A percentile compares a stretch with the other conserved stretches of the same genome.
These are phyloP conservation scores for Cichorium intybus DNA, from an alignment of 140 eudicot genomes.

Conservation along the genomic window DNA sequence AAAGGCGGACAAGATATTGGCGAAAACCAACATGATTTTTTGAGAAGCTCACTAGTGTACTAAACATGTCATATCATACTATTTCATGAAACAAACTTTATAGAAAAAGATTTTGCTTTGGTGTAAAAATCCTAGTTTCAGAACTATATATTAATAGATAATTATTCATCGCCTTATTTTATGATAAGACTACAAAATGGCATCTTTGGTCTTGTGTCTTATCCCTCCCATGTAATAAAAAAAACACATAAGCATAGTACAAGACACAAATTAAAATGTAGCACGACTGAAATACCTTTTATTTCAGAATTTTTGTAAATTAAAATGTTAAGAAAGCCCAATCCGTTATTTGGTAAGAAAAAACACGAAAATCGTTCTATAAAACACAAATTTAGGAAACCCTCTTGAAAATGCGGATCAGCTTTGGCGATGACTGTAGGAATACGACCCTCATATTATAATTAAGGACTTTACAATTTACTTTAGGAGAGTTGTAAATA, in stretches of 20 bases:
- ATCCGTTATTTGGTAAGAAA: too few relatives aligned
- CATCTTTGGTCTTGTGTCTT: neutral
- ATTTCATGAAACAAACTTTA: conserved; percentile 4
- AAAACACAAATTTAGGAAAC: too few relatives aligned
- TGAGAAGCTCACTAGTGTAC: conserved; percentile 26
- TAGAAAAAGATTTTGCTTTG: conserved; percentile 16
- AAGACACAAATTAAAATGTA: conserved; percentile 17
- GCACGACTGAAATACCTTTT: conserved; percentile 9
- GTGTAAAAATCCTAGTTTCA: conserved; percentile 5
- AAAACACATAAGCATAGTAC: conserved; percentile 11
- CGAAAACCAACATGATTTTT: conserved; percentile 30
- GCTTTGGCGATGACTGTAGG: too few relatives aligned
- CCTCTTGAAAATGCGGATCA: too few relatives aligned
- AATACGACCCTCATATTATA: too few relatives aligned
- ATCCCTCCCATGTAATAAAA: conserved; percentile 15
- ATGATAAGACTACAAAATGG: conserved; percentile 6
- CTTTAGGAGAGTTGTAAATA: too few relatives aligned
- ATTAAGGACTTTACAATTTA: too few relatives aligned
- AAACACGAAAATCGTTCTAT: too few relatives aligned
- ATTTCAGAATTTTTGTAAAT: conserved; percentile 4
- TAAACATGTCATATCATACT: conserved; percentile 10
- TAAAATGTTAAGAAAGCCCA: neutral
- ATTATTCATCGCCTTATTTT: neutral
- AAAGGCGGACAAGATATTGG: conserved; percentile 13
- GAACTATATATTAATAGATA: neutral